phyloP scores from a whole-genome alignment of 2,329 filamentous ascomycete species.

The Pseudogymnoascus destructans region DNA sequence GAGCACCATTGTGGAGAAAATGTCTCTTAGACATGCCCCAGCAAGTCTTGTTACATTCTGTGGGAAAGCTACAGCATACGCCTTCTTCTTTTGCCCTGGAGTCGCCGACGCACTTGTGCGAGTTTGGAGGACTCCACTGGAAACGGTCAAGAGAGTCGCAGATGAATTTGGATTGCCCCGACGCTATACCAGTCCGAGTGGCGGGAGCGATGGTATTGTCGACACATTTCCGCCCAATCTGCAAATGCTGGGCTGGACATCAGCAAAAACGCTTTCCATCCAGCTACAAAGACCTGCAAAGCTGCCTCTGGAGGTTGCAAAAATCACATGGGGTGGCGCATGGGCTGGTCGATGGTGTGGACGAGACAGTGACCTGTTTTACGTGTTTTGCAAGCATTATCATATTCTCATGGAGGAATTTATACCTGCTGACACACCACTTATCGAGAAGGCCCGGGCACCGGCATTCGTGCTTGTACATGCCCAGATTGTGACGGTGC shows the following conservation, averaged over 20 bases:
- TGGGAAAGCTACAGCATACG: conserved; percentile 60
- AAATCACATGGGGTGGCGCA: conserved; percentile 52
- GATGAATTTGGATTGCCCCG: conserved; percentile 46
- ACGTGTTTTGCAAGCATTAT: conserved; percentile 59
- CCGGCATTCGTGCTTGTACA: conserved; percentile 53
- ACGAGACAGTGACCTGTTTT: conserved; percentile 62
- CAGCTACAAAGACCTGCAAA: conserved; percentile 40
- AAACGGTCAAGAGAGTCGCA: conserved; percentile 47
- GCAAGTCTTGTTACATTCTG: conserved; percentile 52
- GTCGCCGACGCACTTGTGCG: conserved; percentile 55
- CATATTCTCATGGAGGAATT: conserved; percentile 52
- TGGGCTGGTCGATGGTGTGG: conserved; percentile 62
- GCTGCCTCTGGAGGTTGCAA: conserved; percentile 44
- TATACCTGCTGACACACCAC: conserved; percentile 36
- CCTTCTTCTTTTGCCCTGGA: conserved; percentile 61
- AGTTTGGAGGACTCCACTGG: conserved; percentile 49
- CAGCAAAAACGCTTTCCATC: conserved; percentile 41
- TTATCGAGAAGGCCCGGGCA: conserved; percentile 44
- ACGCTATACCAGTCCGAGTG: conserved; percentile 24
- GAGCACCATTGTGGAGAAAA: conserved; percentile 58
- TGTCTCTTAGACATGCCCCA: conserved; percentile 48
- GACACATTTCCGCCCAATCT: conserved; percentile 33
- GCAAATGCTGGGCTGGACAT: conserved; percentile 47
- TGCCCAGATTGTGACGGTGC: conserved; percentile 51
- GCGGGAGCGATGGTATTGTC: conserved; percentile 25